These are phyloP conservation scores for Ophiostoma fasciatum DNA, from an alignment of 2,329 filamentous ascomycete species.

Conservation along the genomic window DNA sequence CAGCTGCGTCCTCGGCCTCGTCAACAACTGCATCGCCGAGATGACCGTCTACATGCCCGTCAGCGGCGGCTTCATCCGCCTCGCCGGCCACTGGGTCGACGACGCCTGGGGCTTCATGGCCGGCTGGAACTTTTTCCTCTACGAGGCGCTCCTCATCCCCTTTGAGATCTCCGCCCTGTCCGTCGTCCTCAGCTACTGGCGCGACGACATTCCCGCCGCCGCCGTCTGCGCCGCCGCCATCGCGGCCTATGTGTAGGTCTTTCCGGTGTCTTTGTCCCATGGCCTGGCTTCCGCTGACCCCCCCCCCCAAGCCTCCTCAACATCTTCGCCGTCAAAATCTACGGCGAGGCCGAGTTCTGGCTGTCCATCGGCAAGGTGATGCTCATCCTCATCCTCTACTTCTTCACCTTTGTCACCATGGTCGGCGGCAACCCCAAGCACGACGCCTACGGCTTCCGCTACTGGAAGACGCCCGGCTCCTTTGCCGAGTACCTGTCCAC, in stretches of 20 bases:
- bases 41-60: constrained; percentile 50
- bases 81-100: constrained; percentile 51
- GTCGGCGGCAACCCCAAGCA: constrained; percentile 39
- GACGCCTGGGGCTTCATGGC: constrained; percentile 46
- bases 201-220: constrained; percentile 26
- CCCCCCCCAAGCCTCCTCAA: constrained; percentile 6
- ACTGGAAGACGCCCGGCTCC: constrained; percentile 28
- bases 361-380: constrained; percentile 30
- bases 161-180: constrained; percentile 27
- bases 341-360: constrained; percentile 30
- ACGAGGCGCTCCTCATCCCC: constrained; percentile 25
- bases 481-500: constrained; percentile 23
- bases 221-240: constrained; percentile 42
- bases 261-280: background rate
- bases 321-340: constrained; percentile 22
- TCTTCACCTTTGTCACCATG: constrained; percentile 40
- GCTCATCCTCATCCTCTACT: constrained; percentile 40
- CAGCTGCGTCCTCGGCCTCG: constrained; percentile 37
- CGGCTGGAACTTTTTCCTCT: constrained; percentile 29
- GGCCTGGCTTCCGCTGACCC: background rate
- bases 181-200: constrained; percentile 31
- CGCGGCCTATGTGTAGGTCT: constrained; percentile 10
- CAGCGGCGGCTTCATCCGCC: constrained; percentile 46
- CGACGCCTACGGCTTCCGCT: constrained; percentile 27
- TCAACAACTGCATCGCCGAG: constrained; percentile 52